Evolutionary conservation across 805 yeast species (phyloP).

Genomic region (Kodamaea leandrae): DNA sequence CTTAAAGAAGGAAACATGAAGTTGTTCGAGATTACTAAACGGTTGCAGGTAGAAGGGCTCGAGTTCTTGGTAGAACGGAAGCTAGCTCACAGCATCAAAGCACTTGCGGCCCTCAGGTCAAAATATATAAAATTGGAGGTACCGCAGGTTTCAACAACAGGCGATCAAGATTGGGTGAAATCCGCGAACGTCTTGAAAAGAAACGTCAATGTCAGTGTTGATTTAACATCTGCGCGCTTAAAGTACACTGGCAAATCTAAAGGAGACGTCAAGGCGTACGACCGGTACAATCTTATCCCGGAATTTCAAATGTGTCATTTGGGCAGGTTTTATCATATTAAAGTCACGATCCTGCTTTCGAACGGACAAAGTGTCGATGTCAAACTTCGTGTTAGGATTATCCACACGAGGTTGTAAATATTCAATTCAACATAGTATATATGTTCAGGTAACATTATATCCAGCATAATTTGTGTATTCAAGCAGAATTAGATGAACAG

Average conservation of each 20-base stretch:
- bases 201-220: neutral
- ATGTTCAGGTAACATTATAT: too few species aligned
- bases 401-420: conserved; percentile 2
- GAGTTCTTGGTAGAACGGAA: neutral
- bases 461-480: too few species aligned
- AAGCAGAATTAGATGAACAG: too few species aligned
- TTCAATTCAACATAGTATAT: too few species aligned
- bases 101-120: conserved; percentile 1
- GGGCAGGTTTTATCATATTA: conserved; percentile 6
- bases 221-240: conserved; percentile 1
- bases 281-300: conserved; percentile 6
- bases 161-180: conserved; percentile 1
- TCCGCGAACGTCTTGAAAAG: too few species aligned
- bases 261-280: conserved; percentile 2
- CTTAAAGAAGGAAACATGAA: conserved; percentile 13
- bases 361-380: conserved; percentile 5
- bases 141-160: conserved; percentile 1
- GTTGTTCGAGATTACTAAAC: neutral
- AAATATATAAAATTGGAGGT: conserved; percentile 7
- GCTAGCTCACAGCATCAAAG: conserved; percentile 1
- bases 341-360: conserved; percentile 1
- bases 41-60: neutral
- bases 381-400: conserved; percentile 5
- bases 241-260: neutral
- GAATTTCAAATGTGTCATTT: conserved; percentile 7